Evolutionary conservation across 768 basidiomycete species (phyloP).

Genomic region (Macrolepiota fuliginosa): DNA sequence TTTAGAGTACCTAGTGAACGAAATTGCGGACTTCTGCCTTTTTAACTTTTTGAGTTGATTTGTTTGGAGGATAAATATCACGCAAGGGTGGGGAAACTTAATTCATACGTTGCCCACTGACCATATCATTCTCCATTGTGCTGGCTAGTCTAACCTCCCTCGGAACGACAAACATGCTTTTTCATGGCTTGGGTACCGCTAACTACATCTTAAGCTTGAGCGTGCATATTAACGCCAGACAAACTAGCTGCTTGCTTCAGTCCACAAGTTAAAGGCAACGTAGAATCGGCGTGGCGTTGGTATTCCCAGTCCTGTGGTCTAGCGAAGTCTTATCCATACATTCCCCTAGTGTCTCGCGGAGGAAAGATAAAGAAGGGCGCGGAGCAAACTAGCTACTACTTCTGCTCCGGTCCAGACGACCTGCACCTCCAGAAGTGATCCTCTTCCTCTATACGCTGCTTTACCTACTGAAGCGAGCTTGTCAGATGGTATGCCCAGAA

Average conservation of each 20-base stretch:
- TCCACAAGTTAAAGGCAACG: conserved; percentile 26
- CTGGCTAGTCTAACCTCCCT: neutral
- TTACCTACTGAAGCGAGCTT: neutral
- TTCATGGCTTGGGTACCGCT: neutral
- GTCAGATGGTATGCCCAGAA: conserved; percentile 6
- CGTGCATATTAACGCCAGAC: neutral
- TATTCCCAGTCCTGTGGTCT: neutral
- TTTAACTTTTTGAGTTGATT: neutral
- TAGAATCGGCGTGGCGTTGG: conserved; percentile 34
- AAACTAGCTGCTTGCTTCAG: conserved; percentile 35
- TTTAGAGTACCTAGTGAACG: neutral
- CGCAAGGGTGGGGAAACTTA: neutral
- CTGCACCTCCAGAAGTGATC: conserved; percentile 35
- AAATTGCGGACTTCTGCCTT: neutral
- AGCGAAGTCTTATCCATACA: neutral
- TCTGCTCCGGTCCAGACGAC: conserved; percentile 34
- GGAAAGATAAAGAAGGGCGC: neutral
- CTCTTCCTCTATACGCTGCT: neutral
- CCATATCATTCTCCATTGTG: neutral
- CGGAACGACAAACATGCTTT: neutral
- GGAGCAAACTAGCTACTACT: conserved; percentile 27
- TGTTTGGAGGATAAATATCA: neutral
- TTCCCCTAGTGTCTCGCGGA: neutral
- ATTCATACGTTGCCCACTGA: neutral
- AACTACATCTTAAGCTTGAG: neutral